phyloP scores from a whole-genome alignment of 768 basidiomycete genomes.

The Leucogyrophana mollusca region DNA sequence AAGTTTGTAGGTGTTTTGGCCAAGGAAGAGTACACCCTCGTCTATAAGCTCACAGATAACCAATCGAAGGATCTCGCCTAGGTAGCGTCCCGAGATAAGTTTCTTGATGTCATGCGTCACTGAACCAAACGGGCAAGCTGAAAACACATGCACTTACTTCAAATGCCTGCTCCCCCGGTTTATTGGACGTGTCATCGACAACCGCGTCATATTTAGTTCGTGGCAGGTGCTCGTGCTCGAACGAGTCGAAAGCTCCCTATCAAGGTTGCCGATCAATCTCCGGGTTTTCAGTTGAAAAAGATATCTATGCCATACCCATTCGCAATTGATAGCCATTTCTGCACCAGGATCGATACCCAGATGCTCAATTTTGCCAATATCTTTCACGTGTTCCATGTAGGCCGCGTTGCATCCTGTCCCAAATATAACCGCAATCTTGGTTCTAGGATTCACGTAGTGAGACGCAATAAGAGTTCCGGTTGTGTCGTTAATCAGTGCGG shows the following conservation, averaged over 20 bases:
- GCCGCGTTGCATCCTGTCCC: slow-evolving; percentile 99
- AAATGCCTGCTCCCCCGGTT: slow-evolving; percentile 93
- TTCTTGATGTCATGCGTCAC: slow-evolving; percentile 46
- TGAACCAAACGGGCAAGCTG: not conserved
- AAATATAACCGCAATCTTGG: slow-evolving; percentile 94
- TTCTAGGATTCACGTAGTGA: slow-evolving; percentile 87
- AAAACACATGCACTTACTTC: slow-evolving; percentile 49
- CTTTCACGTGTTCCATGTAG: slow-evolving; percentile 88
- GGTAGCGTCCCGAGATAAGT: slow-evolving; percentile 93
- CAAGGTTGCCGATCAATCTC: not conserved
- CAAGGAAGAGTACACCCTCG: slow-evolving; percentile 94
- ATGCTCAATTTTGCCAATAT: slow-evolving; percentile 81
- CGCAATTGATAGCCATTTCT: slow-evolving; percentile 95
- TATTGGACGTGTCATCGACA: slow-evolving; percentile 94
- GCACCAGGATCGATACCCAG: slow-evolving; percentile 64
- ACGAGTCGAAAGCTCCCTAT: slow-evolving; percentile 97
- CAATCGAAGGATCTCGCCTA: slow-evolving; percentile 95
- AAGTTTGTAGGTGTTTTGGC: slow-evolving; percentile 98
- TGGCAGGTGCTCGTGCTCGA: slow-evolving; percentile 91
- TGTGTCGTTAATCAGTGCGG: slow-evolving; percentile 95
- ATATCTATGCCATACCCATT: slow-evolving; percentile 65
- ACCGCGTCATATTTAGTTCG: slow-evolving; percentile 91
- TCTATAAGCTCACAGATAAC: slow-evolving; percentile 95
- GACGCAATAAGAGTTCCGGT: slow-evolving; percentile 98
- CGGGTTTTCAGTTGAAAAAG: not conserved